These are phyloP conservation scores for Emergomyces pasteurianus DNA, from an alignment of 2,329 filamentous ascomycete genomes.

Conservation along the genomic window DNA sequence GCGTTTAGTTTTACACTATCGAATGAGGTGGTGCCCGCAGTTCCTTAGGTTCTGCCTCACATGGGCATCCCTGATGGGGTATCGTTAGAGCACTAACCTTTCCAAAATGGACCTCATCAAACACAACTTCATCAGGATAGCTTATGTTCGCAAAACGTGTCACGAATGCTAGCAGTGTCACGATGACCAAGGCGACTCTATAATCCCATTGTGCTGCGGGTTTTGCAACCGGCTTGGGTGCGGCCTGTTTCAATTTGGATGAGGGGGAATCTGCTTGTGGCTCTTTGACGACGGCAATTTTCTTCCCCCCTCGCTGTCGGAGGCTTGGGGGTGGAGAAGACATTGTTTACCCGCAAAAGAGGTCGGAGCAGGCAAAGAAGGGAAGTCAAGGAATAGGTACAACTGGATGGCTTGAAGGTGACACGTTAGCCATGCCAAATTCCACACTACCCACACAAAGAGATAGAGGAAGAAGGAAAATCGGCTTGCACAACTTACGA, in stretches of 20 bases:
- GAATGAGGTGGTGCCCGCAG: not conserved
- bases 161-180: constrained; percentile 74
- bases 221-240: constrained; percentile 8
- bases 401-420: not conserved
- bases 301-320: constrained; percentile 32
- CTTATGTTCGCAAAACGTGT: constrained; percentile 94
- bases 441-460: not conserved
- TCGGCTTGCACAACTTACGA: not conserved
- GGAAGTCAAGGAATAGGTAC: not conserved
- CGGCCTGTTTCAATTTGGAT: not conserved
- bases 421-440: not conserved
- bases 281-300: constrained; percentile 14
- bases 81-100: constrained; percentile 54
- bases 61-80: not conserved
- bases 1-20: not conserved
- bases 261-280: constrained; percentile 9
- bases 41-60: not conserved
- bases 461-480: not conserved
- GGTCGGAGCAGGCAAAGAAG: too few relatives aligned
- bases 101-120: constrained; percentile 98
- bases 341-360: constrained; percentile 14
- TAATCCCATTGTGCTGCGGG: constrained; percentile 63
- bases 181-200: constrained; percentile 60
- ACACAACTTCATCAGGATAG: constrained; percentile 93
- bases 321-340: constrained; percentile 27